Base-by-base conservation (phyloP, 1,284 basidiomycete species). In the Ceratobasidium sp. region DNA sequence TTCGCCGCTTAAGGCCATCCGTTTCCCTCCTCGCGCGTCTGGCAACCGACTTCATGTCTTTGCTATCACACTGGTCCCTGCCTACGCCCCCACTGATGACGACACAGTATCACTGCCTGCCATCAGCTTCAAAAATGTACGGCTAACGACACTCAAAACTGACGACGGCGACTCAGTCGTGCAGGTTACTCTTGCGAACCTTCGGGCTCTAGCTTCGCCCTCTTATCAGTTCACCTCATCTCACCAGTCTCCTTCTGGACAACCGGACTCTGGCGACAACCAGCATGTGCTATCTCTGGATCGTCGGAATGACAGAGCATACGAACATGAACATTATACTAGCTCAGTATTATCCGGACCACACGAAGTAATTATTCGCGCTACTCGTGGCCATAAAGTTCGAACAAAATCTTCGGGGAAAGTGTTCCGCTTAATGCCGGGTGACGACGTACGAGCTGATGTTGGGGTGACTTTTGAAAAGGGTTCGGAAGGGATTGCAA, bases 111-210 rank as follows among this genome's bases (percentile, higher is more conserved):
- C 70, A 20, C n/a, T 61, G 9, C 72, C 75, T 20, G 53, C 80
- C 7, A 55, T 81, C 33, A 64, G 63, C 15, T 64, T 89, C 58
- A 86, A 86, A 46, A 82, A 83, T 6, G 85, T 85, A 0, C 84
- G 85, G 5, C 88, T 89, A 75, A 86, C 86, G 4, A 86, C 85
- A 1, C 84, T 87, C 15, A 89, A 88, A 88, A 68, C 73, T 2
- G 86, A 88, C 33, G 39, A 75, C 1, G 81, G 83, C 2, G 81
- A 88, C 33, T 89, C 89, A 78, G 85, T 84, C 0, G 87, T 90
- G 0, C 85, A 87, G 49, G 85, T 90, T 53, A 88, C 87, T 0
- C 79, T 90, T 20, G 86, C 86, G n/a, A 90, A 90, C 79, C 82
- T 88, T 20, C 82, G 87, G 12, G 86, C 88, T 33, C 44, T 75